Evolutionary conservation across 345 rosid genomes (phyloP).

Genomic region (Melastoma malabathricum): DNA sequence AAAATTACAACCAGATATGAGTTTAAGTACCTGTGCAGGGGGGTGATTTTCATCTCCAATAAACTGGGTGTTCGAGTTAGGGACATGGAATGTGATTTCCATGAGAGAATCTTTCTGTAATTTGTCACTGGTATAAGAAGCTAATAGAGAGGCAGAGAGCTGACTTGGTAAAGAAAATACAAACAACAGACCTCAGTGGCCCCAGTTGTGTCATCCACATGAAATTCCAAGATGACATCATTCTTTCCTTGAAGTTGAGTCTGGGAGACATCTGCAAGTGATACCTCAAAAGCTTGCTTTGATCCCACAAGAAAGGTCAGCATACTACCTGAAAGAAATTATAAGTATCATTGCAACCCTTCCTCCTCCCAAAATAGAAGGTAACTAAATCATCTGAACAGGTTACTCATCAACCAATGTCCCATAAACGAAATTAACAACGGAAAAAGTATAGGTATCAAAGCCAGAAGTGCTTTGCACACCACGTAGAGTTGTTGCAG

Average conservation of each 20-base stretch:
- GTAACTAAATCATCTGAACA: too few species aligned
- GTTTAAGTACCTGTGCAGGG: constrained; percentile 84
- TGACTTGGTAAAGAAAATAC: neutral
- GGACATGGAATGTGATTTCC: constrained; percentile 93
- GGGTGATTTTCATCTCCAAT: constrained; percentile 88
- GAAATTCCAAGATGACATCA: constrained; percentile 91
- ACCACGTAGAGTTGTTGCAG: too few species aligned
- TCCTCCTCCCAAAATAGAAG: too few species aligned
- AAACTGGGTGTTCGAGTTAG: constrained; percentile 74
- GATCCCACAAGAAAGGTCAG: constrained; percentile 66
- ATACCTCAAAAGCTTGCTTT: constrained; percentile 92
- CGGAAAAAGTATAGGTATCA: too few species aligned
- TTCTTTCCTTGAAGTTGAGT: constrained; percentile 87
- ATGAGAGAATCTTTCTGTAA: constrained; percentile 87
- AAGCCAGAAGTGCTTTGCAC: too few species aligned
- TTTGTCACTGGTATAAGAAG: too few species aligned
- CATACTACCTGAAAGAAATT: constrained; percentile 51
- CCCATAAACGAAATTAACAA: too few species aligned
- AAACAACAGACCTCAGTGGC: constrained; percentile 67
- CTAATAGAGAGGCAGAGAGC: neutral
- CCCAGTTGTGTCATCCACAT: constrained; percentile 92
- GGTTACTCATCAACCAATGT: too few species aligned
- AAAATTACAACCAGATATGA: too few species aligned
- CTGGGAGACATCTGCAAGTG: constrained; percentile 84
- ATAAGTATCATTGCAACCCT: neutral